phyloP scores from a whole-genome alignment of 371 early-diverging fungal genomes.

The Syncephalastrum racemosum region DNA sequence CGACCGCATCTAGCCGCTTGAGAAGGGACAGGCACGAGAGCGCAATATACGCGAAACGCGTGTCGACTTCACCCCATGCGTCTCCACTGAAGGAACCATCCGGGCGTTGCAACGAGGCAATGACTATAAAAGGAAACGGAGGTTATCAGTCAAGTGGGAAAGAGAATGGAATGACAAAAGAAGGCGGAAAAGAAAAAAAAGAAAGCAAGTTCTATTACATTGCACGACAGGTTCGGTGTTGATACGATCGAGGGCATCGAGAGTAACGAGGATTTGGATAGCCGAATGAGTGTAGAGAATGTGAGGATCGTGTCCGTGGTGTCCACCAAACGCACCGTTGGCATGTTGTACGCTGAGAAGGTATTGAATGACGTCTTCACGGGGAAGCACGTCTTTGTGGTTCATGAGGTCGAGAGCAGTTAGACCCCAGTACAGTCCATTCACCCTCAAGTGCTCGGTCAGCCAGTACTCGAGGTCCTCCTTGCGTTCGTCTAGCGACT shows the following conservation, averaged over 20 bases:
- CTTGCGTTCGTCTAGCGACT: conserved; percentile 73
- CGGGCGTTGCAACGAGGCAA: conserved; percentile 57
- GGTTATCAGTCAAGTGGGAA: not conserved
- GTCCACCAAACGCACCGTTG: conserved; percentile 94
- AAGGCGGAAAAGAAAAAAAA: not conserved
- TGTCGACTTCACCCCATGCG: conserved; percentile 94
- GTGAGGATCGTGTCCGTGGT: conserved; percentile 88
- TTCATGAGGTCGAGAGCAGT: conserved; percentile 81
- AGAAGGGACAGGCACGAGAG: conserved; percentile 77
- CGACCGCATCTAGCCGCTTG: conserved; percentile 67
- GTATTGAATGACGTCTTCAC: conserved; percentile 74
- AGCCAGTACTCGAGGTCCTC: conserved; percentile 93
- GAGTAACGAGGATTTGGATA: conserved; percentile 87
- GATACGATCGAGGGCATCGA: conserved; percentile 76
- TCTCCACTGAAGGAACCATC: conserved; percentile 92
- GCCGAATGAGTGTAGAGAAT: conserved; percentile 93
- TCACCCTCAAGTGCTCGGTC: conserved; percentile 88
- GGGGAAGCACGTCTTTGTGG: conserved; percentile 67
- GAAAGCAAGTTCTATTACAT: conserved; percentile 48
- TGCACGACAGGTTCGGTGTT: conserved; percentile 66
- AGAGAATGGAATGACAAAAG: not conserved
- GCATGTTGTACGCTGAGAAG: conserved; percentile 78
- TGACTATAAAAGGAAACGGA: conserved; percentile 28
- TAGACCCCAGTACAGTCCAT: conserved; percentile 94
- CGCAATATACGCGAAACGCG: conserved; percentile 91